Conservation (phyloP, 1,284 basidiomycete species). For the Schizophyllum amplum region DNA sequence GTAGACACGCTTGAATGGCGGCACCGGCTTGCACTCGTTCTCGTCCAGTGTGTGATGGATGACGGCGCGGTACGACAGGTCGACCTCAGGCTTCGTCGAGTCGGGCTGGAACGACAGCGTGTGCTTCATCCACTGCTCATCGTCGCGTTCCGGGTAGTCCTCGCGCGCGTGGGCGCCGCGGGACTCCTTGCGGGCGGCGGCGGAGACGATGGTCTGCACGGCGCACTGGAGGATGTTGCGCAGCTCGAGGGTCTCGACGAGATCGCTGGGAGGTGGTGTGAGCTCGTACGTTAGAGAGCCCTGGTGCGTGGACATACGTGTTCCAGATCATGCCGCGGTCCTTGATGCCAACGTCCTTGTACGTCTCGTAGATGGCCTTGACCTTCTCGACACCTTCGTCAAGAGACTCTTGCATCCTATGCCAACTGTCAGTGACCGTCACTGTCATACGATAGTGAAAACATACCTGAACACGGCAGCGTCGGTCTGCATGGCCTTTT, state of each 20-base stretch:
- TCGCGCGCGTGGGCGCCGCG: conserved; percentile 97
- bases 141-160: conserved; percentile 91
- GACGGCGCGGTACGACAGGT: conserved; percentile 85
- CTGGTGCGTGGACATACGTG: conserved; percentile 45
- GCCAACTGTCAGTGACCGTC: conserved; percentile 15
- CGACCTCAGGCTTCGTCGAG: conserved; percentile 69
- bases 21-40: conserved; percentile 88
- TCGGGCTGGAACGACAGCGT: conserved; percentile 84
- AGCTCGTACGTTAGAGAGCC: conserved; percentile 2
- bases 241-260: conserved; percentile 95
- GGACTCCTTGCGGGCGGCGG: conserved; percentile 94
- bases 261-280: conserved; percentile 51
- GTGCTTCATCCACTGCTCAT: conserved; percentile 92
- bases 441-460: not conserved
- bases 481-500: conserved; percentile 97
- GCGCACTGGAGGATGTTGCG: conserved; percentile 94
- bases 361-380: conserved; percentile 80
- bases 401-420: conserved; percentile 82
- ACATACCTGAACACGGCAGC: conserved; percentile 82
- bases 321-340: conserved; percentile 99
- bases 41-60: conserved; percentile 87
- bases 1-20: conserved; percentile 85
- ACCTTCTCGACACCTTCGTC: conserved; percentile 92
- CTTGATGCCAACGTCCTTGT: conserved; percentile 89
- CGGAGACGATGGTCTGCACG: conserved; percentile 91